phyloP scores from a whole-genome alignment of 805 yeast species.

The Priceomyces haplophilus region DNA sequence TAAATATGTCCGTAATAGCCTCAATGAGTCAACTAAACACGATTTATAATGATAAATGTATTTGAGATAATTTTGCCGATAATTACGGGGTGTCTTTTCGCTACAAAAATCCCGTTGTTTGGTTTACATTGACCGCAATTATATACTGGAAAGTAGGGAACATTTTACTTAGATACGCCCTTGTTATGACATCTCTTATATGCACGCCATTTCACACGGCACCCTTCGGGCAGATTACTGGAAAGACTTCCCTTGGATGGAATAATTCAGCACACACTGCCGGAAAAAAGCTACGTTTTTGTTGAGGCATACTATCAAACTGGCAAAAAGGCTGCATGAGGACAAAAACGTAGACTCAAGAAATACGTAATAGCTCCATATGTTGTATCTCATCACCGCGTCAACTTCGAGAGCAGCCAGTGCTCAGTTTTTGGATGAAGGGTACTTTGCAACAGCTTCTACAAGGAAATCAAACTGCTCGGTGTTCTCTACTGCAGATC shows the following conservation, averaged over 20 bases:
- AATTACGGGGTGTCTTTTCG: too few species aligned
- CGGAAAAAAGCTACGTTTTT: too few species aligned
- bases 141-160: conserved; percentile 2
- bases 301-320: too few species aligned
- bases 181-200: background rate
- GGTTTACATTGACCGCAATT: conserved; percentile 1
- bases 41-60: too few species aligned
- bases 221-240: background rate
- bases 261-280: too few species aligned
- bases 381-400: too few species aligned
- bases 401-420: background rate
- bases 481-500: conserved; percentile 75
- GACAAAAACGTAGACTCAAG: too few species aligned
- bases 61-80: too few species aligned
- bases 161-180: background rate
- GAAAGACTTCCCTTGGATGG: background rate
- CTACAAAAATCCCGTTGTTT: background rate
- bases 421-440: conserved; percentile 29
- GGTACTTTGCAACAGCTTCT: conserved; percentile 65
- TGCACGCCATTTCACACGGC: background rate
- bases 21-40: too few species aligned
- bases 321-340: too few species aligned
- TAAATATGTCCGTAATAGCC: too few species aligned
- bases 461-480: conserved; percentile 93
- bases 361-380: too few species aligned